phyloP scores from a whole-genome alignment of 352 stramenopile genomes.

The Globisporangium uncinulatum region DNA sequence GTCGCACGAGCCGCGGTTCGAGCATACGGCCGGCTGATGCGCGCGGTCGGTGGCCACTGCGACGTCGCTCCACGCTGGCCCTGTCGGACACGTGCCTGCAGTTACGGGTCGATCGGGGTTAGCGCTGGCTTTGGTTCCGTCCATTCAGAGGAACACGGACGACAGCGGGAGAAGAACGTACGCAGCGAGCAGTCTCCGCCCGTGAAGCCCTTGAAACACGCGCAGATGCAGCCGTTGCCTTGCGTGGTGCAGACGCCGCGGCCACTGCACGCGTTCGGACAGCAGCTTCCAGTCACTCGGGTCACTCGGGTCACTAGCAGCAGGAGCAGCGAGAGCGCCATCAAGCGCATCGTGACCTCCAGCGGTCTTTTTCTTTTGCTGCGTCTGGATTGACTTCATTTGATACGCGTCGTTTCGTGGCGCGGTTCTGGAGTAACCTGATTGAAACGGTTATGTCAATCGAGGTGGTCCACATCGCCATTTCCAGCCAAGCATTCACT shows the following conservation, averaged over 20 bases:
- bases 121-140: too few relatives aligned
- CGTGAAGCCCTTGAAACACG: slow-evolving; percentile 82
- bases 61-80: slow-evolving; percentile 53
- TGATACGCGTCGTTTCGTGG: slow-evolving; percentile 1
- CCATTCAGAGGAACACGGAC: background rate
- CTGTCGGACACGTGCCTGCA: slow-evolving; percentile 46
- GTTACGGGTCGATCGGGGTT: background rate
- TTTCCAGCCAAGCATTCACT: slow-evolving; percentile 1
- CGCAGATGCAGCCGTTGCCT: slow-evolving; percentile 68
- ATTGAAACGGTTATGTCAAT: background rate
- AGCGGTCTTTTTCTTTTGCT: background rate
- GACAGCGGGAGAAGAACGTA: slow-evolving; percentile 9
- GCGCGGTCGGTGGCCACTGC: slow-evolving; percentile 44
- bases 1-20: slow-evolving; percentile 68
- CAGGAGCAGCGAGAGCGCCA: slow-evolving; percentile 4
- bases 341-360: background rate
- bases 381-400: background rate
- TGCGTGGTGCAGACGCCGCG: slow-evolving; percentile 51
- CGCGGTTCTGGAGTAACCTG: background rate
- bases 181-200: slow-evolving; percentile 89
- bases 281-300: slow-evolving; percentile 25
- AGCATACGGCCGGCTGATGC: slow-evolving; percentile 51
- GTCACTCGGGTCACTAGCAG: slow-evolving; percentile 3
- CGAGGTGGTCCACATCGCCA: background rate
- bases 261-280: slow-evolving; percentile 55